Evolutionary conservation across 768 basidiomycete species (phyloP), one percentile per base, ranked within the genome.

Genomic region (Leccinellum albellum): DNA sequence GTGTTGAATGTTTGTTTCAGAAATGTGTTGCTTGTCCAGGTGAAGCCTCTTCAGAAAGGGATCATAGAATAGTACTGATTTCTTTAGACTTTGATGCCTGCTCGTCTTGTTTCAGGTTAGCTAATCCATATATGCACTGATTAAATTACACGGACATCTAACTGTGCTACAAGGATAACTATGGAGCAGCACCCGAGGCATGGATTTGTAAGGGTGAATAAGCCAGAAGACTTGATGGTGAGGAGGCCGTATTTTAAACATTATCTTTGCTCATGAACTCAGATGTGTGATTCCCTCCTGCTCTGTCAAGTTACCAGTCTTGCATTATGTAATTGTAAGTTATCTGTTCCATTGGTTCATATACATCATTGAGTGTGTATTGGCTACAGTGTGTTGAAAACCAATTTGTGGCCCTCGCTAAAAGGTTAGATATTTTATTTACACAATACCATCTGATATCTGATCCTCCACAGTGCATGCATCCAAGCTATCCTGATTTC

Each of bases 1-100:
- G 51, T 21, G 50, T 14, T 60, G 55, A 53, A 52, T 6, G 10
- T n/a, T 40, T 45, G n/a, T 42, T 20, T 26, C 49, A 91, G 88
- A 92, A 91, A 86, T 92, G 90, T 64, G 56, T 85, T 9, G 68
- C 75, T 55, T 94, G 91, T 71, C 90, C 91, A 61, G 71, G 70
- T 73, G 44, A 61, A 15, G 32, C 23, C 20, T 10, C 35, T 40
- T 24, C n/a, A 37, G 21, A 15, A 44, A 3, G 31, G 21, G 37
- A 6, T 29, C 42, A 14, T 14, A 4, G 6, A 56, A 45, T n/a
- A 1, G 32, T 23, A 9, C 60, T 73, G 31, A 61, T 50, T 53
- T 3, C 7, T 47, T 20, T 35, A n/a, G 90, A 94, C 66, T 94
- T 85, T 61, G 91, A 94, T 62, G 80, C 85, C 9, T 94, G 92